Evolutionary conservation across 306 rosid species (phyloP), one percentile per base, ranked within the genome.

Genomic region (Hylodesmum podocarpum): DNA sequence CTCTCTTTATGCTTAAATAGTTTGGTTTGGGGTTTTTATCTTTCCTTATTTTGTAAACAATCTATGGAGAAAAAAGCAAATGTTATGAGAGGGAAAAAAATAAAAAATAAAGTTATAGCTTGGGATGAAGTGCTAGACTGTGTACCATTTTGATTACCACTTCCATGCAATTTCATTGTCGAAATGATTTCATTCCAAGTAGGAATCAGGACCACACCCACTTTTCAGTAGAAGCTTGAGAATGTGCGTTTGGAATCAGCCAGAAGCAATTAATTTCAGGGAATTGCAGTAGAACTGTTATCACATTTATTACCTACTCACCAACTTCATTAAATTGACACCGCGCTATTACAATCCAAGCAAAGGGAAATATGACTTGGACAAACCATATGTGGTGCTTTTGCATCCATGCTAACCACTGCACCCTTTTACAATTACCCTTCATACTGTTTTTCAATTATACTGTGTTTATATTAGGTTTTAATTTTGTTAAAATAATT

Each of bases 141-240:
- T 83, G 76, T 66, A 50, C 78, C 43, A 46, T 25, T 24, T 64
- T 80, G 10, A 74, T 66, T 78, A 66, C 86, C 72, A 43, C 28
- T 76, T 78, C 58, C 85, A 77, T 83, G 89, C 86, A 86, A 83
- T 85, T 83, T 89, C 95, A 49, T 77, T 86, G 31, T 86, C 94
- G 81, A 88, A 89, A 89, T 88, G 88, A 86, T 91, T 89, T 85
- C 81, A 66, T 79, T 81, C 81, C 85, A 70, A 85, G 84, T 73
- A 83, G 86, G 83, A 83, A 80, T 47, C 3, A 79, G 95, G 95
- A 91, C 97, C 97, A 85, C 94, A 59, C 47, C 24, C 12, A 4
- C 40, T 58, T 33, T 46, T 64, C 39, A 70, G 37, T 62, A 28
- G 64, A 79, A 58, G 70, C 13, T 43, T n/a, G 15, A 67, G 66